These are phyloP conservation scores for Penicillium capsulatum DNA, from an alignment of 2,329 filamentous ascomycete genomes.

Conservation along the genomic window DNA sequence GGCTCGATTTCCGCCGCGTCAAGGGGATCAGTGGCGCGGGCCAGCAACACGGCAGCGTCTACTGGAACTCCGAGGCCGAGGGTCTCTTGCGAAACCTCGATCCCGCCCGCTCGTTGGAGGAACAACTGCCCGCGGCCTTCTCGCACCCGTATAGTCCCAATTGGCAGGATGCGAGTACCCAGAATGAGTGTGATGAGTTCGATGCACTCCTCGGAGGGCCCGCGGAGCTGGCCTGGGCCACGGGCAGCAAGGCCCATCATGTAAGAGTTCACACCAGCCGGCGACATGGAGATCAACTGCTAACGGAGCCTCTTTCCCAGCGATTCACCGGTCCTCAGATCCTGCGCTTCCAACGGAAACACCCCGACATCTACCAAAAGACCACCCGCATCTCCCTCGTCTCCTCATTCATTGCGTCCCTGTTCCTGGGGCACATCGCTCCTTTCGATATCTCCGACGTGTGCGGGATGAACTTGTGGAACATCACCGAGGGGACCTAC, in stretches of 20 bases:
- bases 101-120: slow-evolving; percentile 58
- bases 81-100: slow-evolving; percentile 59
- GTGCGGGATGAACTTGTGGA: slow-evolving; percentile 96
- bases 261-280: slow-evolving; percentile 48
- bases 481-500: slow-evolving; percentile 71
- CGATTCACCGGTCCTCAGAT: slow-evolving; percentile 98
- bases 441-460: slow-evolving; percentile 92
- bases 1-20: slow-evolving; percentile 69
- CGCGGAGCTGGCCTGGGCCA: slow-evolving; percentile 68
- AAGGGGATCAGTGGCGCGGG: slow-evolving; percentile 84
- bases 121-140: slow-evolving; percentile 70
- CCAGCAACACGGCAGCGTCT: slow-evolving; percentile 97
- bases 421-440: slow-evolving; percentile 80
- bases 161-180: slow-evolving; percentile 97
- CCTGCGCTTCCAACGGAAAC: slow-evolving; percentile 73
- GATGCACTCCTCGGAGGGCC: slow-evolving; percentile 65
- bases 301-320: slow-evolving; percentile 40
- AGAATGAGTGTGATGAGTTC: slow-evolving; percentile 84
- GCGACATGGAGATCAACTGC: too few relatives aligned
- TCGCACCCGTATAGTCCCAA: slow-evolving; percentile 87
- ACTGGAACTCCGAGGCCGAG: slow-evolving; percentile 74
- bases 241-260: slow-evolving; percentile 92
- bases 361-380: slow-evolving; percentile 73
- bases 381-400: slow-evolving; percentile 87
- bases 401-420: slow-evolving; percentile 87